phyloP scores from a whole-genome alignment of 31 red algal species.

The Bonnemaisonia californica region DNA sequence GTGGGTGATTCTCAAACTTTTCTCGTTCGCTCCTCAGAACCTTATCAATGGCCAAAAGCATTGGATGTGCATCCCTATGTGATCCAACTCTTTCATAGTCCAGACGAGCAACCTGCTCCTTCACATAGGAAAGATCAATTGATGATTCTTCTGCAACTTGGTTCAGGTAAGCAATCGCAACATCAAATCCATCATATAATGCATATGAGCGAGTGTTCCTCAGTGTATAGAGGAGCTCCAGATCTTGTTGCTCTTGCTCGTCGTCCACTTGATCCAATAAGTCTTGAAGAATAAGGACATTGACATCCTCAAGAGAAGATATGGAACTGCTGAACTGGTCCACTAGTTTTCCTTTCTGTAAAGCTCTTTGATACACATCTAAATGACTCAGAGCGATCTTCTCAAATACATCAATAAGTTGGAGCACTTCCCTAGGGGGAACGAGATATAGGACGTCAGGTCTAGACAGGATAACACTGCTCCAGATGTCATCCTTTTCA shows the following conservation, averaged over 20 bases:
- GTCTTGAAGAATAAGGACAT: slow-evolving; percentile 1
- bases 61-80: background rate
- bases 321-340: background rate
- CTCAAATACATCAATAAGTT: slow-evolving; percentile 39
- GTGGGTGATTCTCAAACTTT: slow-evolving; percentile 9
- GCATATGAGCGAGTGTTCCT: slow-evolving; percentile 55
- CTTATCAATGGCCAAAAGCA: slow-evolving; percentile 10
- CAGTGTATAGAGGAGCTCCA: slow-evolving; percentile 34
- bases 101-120: background rate
- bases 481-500: slow-evolving; percentile 43
- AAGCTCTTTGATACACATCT: background rate
- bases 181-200: slow-evolving; percentile 48
- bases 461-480: slow-evolving; percentile 37
- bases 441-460: slow-evolving; percentile 43
- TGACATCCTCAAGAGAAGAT: background rate
- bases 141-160: slow-evolving; percentile 7
- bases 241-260: background rate
- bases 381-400: background rate
- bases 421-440: slow-evolving; percentile 30
- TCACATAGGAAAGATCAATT: background rate
- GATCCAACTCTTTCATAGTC: background rate
- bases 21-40: slow-evolving; percentile 16
- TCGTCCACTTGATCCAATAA: background rate
- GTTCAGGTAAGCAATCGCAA: slow-evolving; percentile 34
- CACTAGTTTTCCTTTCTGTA: background rate